A percentile compares a stretch with the other conserved stretches of the same genome.
phyloP scores from a whole-genome alignment of 2,329 filamentous ascomycete genomes.

The Phoma sp. region DNA sequence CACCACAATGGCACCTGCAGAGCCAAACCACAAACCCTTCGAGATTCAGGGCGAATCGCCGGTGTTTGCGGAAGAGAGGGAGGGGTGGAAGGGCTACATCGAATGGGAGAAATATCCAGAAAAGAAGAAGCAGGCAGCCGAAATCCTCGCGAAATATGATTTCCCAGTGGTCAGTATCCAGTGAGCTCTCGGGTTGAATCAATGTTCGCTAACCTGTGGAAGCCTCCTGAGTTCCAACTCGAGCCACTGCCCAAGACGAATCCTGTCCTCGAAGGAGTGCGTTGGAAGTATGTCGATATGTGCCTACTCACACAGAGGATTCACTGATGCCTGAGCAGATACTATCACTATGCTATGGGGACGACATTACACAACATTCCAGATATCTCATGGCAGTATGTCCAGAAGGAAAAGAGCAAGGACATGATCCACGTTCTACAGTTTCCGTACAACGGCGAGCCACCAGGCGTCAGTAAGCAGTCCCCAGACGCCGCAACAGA shows the following conservation, averaged over 20 bases:
- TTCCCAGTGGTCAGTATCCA: constrained; percentile 50
- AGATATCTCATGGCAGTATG: constrained; percentile 59
- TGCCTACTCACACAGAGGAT: neutral
- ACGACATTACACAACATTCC: constrained; percentile 53
- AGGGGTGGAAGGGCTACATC: constrained; percentile 64
- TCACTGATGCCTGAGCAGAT: constrained; percentile 11
- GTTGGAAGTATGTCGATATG: constrained; percentile 48
- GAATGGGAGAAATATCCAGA: constrained; percentile 61
- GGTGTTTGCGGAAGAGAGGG: constrained; percentile 51
- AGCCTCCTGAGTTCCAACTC: constrained; percentile 54
- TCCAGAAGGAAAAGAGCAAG: constrained; percentile 52
- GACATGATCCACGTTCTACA: constrained; percentile 57
- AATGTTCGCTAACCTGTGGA: constrained; percentile 4
- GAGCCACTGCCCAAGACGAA: constrained; percentile 51
- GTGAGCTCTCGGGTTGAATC: neutral
- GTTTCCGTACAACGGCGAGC: constrained; percentile 57
- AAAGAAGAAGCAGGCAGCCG: constrained; percentile 65
- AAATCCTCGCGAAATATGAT: constrained; percentile 60
- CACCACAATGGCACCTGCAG: constrained; percentile 39
- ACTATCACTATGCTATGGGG: constrained; percentile 54
- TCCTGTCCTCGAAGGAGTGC: constrained; percentile 52
- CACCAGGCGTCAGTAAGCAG: constrained; percentile 39
- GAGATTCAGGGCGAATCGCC: constrained; percentile 34
- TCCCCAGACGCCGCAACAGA: neutral
- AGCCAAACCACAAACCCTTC: constrained; percentile 39